These are phyloP conservation scores for Beauveria sp. DNA, from an alignment of 2,329 filamentous ascomycete genomes.

Conservation along the genomic window DNA sequence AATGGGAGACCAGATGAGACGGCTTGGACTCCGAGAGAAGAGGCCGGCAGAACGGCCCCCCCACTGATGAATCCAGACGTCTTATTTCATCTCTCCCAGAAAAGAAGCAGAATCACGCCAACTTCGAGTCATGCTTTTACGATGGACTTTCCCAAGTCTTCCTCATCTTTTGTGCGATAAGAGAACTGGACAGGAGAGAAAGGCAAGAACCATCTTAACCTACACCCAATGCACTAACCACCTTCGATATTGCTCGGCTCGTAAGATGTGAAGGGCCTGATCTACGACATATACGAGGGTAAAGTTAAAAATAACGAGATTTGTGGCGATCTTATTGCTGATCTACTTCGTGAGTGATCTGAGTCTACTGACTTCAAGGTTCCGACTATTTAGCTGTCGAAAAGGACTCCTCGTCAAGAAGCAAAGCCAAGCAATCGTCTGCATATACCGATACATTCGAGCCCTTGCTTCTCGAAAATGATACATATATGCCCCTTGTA, in stretches of 20 bases:
- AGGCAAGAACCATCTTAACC: background rate
- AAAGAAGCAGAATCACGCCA: background rate
- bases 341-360: background rate
- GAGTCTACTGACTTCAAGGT: background rate
- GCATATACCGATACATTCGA: background rate
- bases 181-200: background rate
- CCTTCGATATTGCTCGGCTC: background rate
- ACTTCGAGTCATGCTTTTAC: background rate
- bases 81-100: background rate
- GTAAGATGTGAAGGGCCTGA: background rate
- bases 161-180: background rate
- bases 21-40: background rate
- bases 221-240: background rate
- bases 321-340: background rate
- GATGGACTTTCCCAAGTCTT: background rate
- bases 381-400: background rate
- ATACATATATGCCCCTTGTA: background rate
- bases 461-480: background rate
- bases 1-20: background rate
- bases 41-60: background rate
- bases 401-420: background rate
- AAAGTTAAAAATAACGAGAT: background rate
- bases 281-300: background rate
- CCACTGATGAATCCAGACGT: background rate
- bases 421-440: background rate